Percentiles rank a stretch among this genome's conserved stretches.
Evolutionary conservation across 164 flowering plant species (phyloP).

Genomic region (grape (Vitis vinifera)): DNA sequence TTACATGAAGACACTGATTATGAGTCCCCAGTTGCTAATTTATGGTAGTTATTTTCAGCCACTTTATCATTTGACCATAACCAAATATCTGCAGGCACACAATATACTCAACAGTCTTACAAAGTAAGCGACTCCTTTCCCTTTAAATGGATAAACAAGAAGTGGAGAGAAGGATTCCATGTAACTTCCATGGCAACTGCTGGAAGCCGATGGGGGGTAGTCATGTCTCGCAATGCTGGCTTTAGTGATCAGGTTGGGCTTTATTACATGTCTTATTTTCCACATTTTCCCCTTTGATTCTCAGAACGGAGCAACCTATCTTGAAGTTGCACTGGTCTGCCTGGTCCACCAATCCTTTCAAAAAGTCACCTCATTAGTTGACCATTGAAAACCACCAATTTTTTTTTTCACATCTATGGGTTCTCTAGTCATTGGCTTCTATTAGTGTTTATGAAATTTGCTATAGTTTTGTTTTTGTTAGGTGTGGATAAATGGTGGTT

Average conservation of each 20-base stretch:
- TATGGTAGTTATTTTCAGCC: not conserved
- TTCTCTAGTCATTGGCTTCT: too few relatives aligned
- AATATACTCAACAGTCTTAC: constrained; percentile 85
- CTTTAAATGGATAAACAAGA: constrained; percentile 89
- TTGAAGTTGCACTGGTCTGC: too few relatives aligned
- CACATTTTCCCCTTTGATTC: not conserved
- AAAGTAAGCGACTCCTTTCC: constrained; percentile 92
- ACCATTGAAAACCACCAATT: too few relatives aligned
- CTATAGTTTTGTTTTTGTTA: too few relatives aligned
- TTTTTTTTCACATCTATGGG: too few relatives aligned
- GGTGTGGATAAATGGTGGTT: too few relatives aligned
- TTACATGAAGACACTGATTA: too few relatives aligned
- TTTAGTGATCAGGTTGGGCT: constrained; percentile 74
- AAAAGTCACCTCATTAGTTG: too few relatives aligned
- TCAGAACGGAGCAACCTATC: too few relatives aligned
- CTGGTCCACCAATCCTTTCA: too few relatives aligned
- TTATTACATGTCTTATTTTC: not conserved
- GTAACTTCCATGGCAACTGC: constrained; percentile 96
- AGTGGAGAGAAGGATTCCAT: constrained; percentile 89
- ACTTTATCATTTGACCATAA: not conserved
- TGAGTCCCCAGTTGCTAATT: not conserved
- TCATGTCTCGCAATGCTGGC: constrained; percentile 93
- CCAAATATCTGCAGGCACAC: constrained; percentile 52
- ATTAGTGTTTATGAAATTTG: too few relatives aligned
- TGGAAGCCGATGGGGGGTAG: constrained; percentile 89